phyloP scores from a whole-genome alignment of 805 yeast genomes.

The Diddensiella caesifluorescens region DNA sequence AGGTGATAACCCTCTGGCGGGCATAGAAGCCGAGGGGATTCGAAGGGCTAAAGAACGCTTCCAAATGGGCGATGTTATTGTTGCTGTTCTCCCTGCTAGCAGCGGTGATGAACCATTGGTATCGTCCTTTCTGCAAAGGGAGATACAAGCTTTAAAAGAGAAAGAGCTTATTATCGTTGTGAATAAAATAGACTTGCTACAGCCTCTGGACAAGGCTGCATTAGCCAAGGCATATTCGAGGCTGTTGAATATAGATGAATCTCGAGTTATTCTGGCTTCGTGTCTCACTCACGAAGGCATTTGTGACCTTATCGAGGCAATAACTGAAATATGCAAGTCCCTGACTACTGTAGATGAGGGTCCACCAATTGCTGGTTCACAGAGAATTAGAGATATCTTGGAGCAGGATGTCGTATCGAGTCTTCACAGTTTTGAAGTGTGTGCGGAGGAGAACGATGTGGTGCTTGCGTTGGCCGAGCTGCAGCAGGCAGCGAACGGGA shows the following conservation, averaged over 20 bases:
- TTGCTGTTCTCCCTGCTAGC: slow-evolving; percentile 44
- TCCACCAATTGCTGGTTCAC: slow-evolving; percentile 67
- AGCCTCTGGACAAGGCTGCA: too few species aligned
- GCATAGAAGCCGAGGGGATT: slow-evolving; percentile 76
- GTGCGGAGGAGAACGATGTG: too few species aligned
- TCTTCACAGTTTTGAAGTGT: slow-evolving; percentile 63
- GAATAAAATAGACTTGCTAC: slow-evolving; percentile 32
- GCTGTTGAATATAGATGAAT: slow-evolving; percentile 16
- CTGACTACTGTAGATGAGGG: slow-evolving; percentile 38
- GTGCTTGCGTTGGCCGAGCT: slow-evolving; percentile 72
- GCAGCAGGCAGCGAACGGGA: slow-evolving; percentile 69
- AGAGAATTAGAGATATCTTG: slow-evolving; percentile 69
- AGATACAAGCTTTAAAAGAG: slow-evolving; percentile 12
- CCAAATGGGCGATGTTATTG: slow-evolving; percentile 55
- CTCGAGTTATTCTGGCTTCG: slow-evolving; percentile 41
- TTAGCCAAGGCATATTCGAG: slow-evolving; percentile 6
- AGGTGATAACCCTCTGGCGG: too few species aligned
- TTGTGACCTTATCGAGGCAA: slow-evolving; percentile 35
- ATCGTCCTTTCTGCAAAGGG: slow-evolving; percentile 14
- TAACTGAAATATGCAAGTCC: slow-evolving; percentile 44
- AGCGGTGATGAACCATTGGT: slow-evolving; percentile 6
- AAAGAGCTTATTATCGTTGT: slow-evolving; percentile 28
- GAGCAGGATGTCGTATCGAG: slow-evolving; percentile 73
- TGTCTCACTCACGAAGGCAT: slow-evolving; percentile 59
- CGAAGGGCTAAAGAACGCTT: slow-evolving; percentile 63